Conservation (phyloP, 1,284 basidiomycete species). For the Rhodotorula glutinis region DNA sequence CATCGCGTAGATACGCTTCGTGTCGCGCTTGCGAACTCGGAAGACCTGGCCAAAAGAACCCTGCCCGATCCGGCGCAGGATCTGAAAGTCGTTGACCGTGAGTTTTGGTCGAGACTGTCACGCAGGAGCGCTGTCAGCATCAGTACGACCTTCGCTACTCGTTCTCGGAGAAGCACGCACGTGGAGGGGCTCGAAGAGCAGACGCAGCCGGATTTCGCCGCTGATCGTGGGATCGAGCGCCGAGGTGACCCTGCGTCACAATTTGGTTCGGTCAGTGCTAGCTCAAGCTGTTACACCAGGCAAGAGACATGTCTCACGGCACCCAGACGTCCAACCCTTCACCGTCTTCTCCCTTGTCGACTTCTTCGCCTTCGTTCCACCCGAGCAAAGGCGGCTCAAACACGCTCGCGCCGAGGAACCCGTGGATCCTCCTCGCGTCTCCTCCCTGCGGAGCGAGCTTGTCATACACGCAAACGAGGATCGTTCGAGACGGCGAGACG, state of each 20-base stretch:
- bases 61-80: constrained; percentile 50
- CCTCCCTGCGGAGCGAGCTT: constrained; percentile 34
- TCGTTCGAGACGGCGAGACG: constrained; percentile 46
- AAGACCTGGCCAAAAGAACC: constrained; percentile 52
- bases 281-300: too few relatives aligned
- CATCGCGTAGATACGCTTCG: constrained; percentile 46
- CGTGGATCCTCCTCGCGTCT: constrained; percentile 40
- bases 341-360: constrained; percentile 41
- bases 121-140: too few relatives aligned
- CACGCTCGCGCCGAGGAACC: constrained; percentile 48
- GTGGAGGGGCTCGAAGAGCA: constrained; percentile 30
- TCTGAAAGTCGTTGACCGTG: constrained; percentile 49
- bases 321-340: constrained; percentile 49
- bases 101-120: constrained; percentile 45
- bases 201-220: constrained; percentile 31
- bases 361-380: constrained; percentile 5
- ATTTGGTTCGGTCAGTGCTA: not conserved
- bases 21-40: constrained; percentile 51
- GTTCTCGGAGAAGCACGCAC: too few relatives aligned
- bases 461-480: constrained; percentile 51
- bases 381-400: constrained; percentile 45
- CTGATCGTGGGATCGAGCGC: constrained; percentile 28
- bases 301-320: constrained; percentile 35
- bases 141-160: too few relatives aligned
- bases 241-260: constrained; percentile 15